phyloP scores from a whole-genome alignment of 192 early-diverging fungal species.

The Coemansia sp. region DNA sequence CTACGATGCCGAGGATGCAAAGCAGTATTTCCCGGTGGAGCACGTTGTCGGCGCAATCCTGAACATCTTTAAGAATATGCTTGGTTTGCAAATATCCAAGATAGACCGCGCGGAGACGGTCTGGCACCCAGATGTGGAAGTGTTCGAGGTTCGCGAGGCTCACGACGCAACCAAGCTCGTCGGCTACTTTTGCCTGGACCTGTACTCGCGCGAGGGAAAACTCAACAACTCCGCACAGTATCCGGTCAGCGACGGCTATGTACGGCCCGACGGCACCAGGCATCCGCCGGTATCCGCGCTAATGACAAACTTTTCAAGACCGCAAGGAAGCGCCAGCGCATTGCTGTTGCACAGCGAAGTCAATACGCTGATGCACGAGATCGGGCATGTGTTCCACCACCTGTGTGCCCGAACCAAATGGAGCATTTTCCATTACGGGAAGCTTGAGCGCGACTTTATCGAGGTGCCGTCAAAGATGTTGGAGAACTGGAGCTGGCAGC shows the following conservation, averaged over 20 bases:
- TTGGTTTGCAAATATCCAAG: slow-evolving; percentile 61
- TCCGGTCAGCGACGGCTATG: slow-evolving; percentile 60
- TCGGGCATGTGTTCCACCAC: slow-evolving; percentile 62
- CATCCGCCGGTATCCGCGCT: slow-evolving; percentile 60
- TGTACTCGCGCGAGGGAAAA: slow-evolving; percentile 64
- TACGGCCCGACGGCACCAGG: slow-evolving; percentile 45
- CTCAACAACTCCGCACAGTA: slow-evolving; percentile 66
- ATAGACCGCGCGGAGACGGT: slow-evolving; percentile 40
- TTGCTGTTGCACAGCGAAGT: slow-evolving; percentile 72
- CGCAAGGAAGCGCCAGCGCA: slow-evolving; percentile 50
- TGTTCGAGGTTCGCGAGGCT: slow-evolving; percentile 66
- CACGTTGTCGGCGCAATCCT: slow-evolving; percentile 59
- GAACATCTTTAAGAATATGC: slow-evolving; percentile 62
- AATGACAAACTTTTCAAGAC: slow-evolving; percentile 57
- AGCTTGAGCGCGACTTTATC: slow-evolving; percentile 72
- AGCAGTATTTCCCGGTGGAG: slow-evolving; percentile 64
- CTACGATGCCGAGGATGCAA: slow-evolving; percentile 66
- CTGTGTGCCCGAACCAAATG: slow-evolving; percentile 67
- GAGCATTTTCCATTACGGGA: slow-evolving; percentile 61
- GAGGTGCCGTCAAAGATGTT: slow-evolving; percentile 85
- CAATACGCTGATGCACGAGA: slow-evolving; percentile 74
- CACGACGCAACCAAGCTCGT: slow-evolving; percentile 46
- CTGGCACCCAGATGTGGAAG: slow-evolving; percentile 72
- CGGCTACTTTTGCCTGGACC: slow-evolving; percentile 68
- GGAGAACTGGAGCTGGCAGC: slow-evolving; percentile 74